phyloP scores from a whole-genome alignment of 2,329 filamentous ascomycete species.

The Penicillium paneum region DNA sequence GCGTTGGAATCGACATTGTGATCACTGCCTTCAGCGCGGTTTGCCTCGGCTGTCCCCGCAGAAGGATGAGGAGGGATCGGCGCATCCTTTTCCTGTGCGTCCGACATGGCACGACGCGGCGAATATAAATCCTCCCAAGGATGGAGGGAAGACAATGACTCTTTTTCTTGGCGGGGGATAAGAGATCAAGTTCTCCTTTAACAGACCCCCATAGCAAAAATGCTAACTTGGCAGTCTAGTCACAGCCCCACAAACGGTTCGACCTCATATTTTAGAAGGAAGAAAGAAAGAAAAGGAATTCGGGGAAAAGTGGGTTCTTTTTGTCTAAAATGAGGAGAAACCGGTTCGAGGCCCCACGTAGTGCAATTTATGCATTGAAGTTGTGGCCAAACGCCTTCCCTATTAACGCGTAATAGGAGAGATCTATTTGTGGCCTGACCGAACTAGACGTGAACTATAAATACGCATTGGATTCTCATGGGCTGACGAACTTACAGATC shows the following conservation, averaged over 20 bases:
- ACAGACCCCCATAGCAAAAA: background rate
- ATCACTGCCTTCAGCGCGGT: background rate
- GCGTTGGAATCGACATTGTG: background rate
- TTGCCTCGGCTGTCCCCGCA: background rate
- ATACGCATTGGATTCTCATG: too few relatives aligned
- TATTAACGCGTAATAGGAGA: background rate
- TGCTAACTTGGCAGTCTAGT: background rate
- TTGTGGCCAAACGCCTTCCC: slow-evolving; percentile 3
- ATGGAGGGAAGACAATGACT: background rate
- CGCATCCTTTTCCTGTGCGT: slow-evolving; percentile 12
- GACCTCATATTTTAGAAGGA: slow-evolving; percentile 11
- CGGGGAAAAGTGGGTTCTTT: background rate
- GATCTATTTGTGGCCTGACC: background rate
- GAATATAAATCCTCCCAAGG: background rate
- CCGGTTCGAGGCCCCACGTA: background rate
- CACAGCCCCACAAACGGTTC: slow-evolving; percentile 10
- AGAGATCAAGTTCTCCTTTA: background rate
- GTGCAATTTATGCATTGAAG: slow-evolving; percentile 14
- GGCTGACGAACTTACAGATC: too few relatives aligned
- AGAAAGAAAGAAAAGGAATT: background rate
- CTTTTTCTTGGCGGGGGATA: background rate
- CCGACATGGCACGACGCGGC: slow-evolving; percentile 5
- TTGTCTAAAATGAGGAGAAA: slow-evolving; percentile 4
- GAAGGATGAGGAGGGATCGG: slow-evolving; percentile 7
- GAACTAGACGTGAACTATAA: background rate